Percentiles rank a stretch among this genome's conserved stretches.
These are phyloP conservation scores for Vaucheria bursata DNA, from an alignment of 352 stramenopile species.

Conservation along the genomic window DNA sequence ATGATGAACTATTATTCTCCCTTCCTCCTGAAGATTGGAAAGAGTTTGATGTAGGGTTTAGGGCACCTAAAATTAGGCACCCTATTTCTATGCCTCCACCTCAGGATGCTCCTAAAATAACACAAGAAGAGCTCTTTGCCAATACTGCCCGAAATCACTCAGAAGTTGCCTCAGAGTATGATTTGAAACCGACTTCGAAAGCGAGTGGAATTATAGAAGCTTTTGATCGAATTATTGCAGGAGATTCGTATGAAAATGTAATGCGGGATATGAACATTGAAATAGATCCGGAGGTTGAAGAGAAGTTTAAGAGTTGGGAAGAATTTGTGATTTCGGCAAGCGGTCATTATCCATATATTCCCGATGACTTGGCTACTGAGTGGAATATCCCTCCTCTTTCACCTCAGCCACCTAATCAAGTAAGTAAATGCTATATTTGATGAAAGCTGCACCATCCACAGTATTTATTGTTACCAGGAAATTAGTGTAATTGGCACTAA, in stretches of 20 bases:
- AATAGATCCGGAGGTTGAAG: neutral
- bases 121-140: neutral
- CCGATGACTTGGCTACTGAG: neutral
- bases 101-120: neutral
- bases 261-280: neutral
- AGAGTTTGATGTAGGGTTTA: no score
- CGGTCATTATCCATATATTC: neutral
- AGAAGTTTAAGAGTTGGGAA: neutral
- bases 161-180: neutral
- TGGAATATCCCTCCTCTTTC: neutral
- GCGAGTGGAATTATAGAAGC: neutral
- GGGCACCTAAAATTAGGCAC: no score
- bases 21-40: no score
- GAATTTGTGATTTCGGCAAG: no score
- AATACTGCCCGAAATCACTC: neutral
- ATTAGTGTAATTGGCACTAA: no score
- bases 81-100: no score
- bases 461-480: no score
- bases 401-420: neutral
- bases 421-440: no score
- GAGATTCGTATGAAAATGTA: neutral
- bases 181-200: neutral
- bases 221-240: neutral
- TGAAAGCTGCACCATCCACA: no score
- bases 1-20: no score